Base-by-base conservation (phyloP, 148 eudicot species). In the Fagopyrum esculentum region DNA sequence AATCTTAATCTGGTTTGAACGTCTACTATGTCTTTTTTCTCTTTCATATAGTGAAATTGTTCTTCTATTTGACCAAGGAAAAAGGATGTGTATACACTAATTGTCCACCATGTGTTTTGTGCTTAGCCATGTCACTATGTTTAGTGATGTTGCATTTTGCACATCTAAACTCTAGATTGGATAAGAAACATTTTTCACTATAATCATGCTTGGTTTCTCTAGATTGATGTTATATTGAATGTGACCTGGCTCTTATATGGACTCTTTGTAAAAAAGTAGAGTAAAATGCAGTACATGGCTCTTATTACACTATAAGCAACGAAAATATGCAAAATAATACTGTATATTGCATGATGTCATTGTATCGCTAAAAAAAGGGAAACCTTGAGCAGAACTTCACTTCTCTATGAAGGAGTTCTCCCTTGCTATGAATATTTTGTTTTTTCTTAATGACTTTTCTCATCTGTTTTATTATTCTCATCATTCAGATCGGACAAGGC, bases 401-500 rank as follows among this genome's bases (percentile, higher is more conserved):
- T 2, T 22, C 26, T 9, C 1, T 26, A 17, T 56, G 9, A 51
- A 16, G 7, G 69, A 63, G n/a, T 63, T 63, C 69, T 63, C 15
- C 69, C 44, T 30, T 57, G 64, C 22, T 63, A 16, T 63, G n/a
- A 43, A 63, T 49, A 9, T 63, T 26, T 63, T 63, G 11, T 2
- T 9, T 63, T 30, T 29, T 10, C 15, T 63, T 22, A 11, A 9
- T 59, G 66, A 19, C 69, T 29, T 11, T 11, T 63, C 30, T 17
- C 16, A 63, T 63, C 15, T 1, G 69, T 30, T 22, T 11, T 29
- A 9, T 22, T 19, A 59, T 6, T 59, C 66, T 63, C 44, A 5
- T 30, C 44, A 4, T 63, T 70, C 73, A 70, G 73, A 70, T 70
- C 44, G 73, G 73, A 16, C 73, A 70, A 70, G 73, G 73, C 52